Conservation (phyloP, 2,329 filamentous ascomycete genomes). For the Rhinocladiella similis region DNA sequence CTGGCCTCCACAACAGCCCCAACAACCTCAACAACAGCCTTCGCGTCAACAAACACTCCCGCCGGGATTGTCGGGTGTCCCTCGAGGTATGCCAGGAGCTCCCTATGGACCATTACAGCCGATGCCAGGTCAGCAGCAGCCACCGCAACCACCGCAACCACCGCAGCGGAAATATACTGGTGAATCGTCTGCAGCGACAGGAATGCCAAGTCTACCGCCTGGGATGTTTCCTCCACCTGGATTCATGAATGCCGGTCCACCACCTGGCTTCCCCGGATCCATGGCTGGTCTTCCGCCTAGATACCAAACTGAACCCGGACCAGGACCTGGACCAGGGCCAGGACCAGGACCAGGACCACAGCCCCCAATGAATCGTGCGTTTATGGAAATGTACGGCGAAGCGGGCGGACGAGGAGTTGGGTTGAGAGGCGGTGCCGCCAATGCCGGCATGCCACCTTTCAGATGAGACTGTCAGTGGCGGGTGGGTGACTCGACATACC, state of each 20-base stretch:
- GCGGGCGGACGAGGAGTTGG: conserved; percentile 38
- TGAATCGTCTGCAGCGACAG: conserved; percentile 29
- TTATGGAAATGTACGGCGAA: conserved; percentile 46
- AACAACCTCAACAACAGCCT: conserved; percentile 14
- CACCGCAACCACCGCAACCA: conserved; percentile 17
- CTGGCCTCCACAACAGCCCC: conserved; percentile 29
- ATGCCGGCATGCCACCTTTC: conserved; percentile 20
- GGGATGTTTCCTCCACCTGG: conserved; percentile 48
- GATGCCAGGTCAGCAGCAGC: conserved; percentile 9
- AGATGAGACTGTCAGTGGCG: conserved; percentile 1
- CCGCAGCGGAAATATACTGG: conserved; percentile 29
- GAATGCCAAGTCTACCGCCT: conserved; percentile 37
- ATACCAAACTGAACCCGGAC: conserved; percentile 37
- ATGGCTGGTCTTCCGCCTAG: conserved; percentile 34
- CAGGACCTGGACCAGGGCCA: too few relatives aligned
- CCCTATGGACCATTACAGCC: conserved; percentile 18
- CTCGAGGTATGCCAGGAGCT: conserved; percentile 33
- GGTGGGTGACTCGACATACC: neutral
- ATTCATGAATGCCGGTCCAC: conserved; percentile 44
- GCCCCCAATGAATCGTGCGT: conserved; percentile 35
- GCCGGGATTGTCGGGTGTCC: conserved; percentile 27
- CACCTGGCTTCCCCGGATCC: conserved; percentile 38
- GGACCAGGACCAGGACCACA: too few relatives aligned
- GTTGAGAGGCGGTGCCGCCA: conserved; percentile 17
- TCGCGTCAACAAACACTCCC: conserved; percentile 19